Evolutionary conservation across 805 yeast genomes (phyloP).

Genomic region (Cyberlindnera mrakii): DNA sequence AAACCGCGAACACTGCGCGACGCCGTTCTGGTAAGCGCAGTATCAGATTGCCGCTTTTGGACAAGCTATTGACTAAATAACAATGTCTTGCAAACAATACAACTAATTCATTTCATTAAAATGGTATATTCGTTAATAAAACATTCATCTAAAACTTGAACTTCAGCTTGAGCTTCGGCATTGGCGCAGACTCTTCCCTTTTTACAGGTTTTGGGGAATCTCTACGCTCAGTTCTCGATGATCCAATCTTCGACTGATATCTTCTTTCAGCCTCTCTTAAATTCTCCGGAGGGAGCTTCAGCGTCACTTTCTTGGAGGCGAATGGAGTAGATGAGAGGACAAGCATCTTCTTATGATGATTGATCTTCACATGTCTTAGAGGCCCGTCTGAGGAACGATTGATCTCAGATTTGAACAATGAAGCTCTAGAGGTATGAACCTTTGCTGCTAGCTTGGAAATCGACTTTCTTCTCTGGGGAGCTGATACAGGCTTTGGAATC

Average conservation of each 20-base stretch:
- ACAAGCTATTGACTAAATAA: too few species aligned
- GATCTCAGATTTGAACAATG: constrained; percentile 14
- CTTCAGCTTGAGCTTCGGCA: constrained; percentile 14
- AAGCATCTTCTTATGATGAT: constrained; percentile 29
- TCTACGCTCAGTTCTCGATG: too few species aligned
- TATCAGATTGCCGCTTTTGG: too few species aligned
- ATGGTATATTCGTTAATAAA: too few species aligned
- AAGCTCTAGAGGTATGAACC: neutral
- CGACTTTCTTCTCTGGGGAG: neutral
- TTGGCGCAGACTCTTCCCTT: constrained; percentile 1
- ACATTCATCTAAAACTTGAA: constrained; percentile 1
- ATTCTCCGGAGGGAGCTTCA: constrained; percentile 4
- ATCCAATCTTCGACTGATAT: too few species aligned
- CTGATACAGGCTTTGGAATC: neutral
- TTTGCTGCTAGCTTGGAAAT: neutral
- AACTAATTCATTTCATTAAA: too few species aligned
- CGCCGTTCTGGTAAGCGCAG: too few species aligned
- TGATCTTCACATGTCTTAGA: constrained; percentile 38
- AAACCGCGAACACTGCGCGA: too few species aligned
- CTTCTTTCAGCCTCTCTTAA: neutral
- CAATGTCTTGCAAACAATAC: too few species aligned
- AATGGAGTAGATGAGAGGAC: constrained; percentile 39
- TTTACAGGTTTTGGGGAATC: too few species aligned
- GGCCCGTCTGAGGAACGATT: constrained; percentile 22
- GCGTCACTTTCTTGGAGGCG: constrained; percentile 10